Evolutionary conservation across 75 land plant genomes (phyloP).

Genomic region (Pinus albicaulis): DNA sequence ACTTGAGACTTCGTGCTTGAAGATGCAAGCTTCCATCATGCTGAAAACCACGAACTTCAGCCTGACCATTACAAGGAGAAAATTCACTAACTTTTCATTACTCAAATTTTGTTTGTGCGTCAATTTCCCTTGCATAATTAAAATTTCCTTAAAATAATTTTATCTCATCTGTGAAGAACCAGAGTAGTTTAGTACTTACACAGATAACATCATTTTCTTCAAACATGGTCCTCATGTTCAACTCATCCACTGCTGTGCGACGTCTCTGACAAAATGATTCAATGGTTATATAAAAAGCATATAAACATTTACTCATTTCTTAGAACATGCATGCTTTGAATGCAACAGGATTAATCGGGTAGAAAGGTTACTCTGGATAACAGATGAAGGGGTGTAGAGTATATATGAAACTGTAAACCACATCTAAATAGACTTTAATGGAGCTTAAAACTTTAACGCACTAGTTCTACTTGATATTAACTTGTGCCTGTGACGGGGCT

Average conservation of each 20-base stretch:
- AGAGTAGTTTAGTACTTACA: slow-evolving; percentile 44
- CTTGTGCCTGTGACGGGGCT: background rate
- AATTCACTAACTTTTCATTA: background rate
- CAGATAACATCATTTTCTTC: slow-evolving; percentile 92
- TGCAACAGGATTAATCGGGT: no score
- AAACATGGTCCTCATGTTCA: slow-evolving; percentile 86
- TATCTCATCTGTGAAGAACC: background rate
- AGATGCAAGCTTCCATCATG: slow-evolving; percentile 92
- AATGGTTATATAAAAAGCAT: background rate
- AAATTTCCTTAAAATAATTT: background rate
- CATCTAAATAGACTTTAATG: background rate
- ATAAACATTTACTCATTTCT: background rate
- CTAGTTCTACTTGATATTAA: background rate
- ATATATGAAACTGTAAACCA: background rate
- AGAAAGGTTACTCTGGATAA: background rate
- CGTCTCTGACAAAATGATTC: slow-evolving; percentile 51
- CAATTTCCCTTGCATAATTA: background rate
- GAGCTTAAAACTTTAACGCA: no score
- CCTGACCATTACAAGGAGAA: slow-evolving; percentile 37
- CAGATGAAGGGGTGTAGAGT: background rate
- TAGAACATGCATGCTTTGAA: background rate
- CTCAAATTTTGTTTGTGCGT: background rate
- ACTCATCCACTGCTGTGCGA: slow-evolving; percentile 88
- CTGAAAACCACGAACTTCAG: slow-evolving; percentile 95
- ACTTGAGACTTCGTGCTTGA: slow-evolving; percentile 94